A percentile compares a stretch with the other conserved stretches of the same genome.
phyloP scores from a whole-genome alignment of 352 stramenopile genomes.

The Globisporangium orthogonon region DNA sequence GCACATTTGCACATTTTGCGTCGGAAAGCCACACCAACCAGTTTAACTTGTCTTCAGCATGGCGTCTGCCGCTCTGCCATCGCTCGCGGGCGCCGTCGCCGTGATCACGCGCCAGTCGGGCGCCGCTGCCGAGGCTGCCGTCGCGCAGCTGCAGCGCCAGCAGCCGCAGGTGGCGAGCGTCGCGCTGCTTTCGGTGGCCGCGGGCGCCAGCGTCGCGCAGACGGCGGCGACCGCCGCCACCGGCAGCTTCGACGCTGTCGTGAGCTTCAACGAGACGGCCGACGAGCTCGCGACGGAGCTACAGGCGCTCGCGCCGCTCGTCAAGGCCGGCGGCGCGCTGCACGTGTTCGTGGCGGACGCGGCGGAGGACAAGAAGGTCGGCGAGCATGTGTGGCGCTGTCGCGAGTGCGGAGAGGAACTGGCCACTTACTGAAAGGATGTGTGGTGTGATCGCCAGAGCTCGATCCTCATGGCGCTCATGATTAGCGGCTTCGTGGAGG shows the following conservation, averaged over 20 bases:
- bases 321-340: conserved; percentile 47
- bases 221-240: conserved; percentile 21
- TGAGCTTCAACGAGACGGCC: conserved; percentile 51
- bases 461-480: conserved; percentile 72
- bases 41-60: neutral
- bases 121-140: conserved; percentile 12
- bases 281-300: conserved; percentile 37
- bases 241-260: conserved; percentile 36
- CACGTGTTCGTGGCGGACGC: conserved; percentile 50
- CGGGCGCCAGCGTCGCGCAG: conserved; percentile 33
- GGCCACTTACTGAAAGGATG: neutral
- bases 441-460: conserved; percentile 21
- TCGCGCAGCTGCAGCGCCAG: conserved; percentile 36
- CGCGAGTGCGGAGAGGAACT: neutral
- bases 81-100: conserved; percentile 30
- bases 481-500: conserved; percentile 70
- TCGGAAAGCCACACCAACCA: too few species aligned
- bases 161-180: conserved; percentile 38
- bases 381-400: neutral
- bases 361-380: conserved; percentile 51
- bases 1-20: neutral
- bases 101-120: conserved; percentile 37
- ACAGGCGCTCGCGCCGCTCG: conserved; percentile 29
- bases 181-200: conserved; percentile 30
- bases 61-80: conserved; percentile 2